These are phyloP conservation scores for Teratosphaeria zuluensis DNA, from an alignment of 2,329 filamentous ascomycete genomes.

Conservation along the genomic window DNA sequence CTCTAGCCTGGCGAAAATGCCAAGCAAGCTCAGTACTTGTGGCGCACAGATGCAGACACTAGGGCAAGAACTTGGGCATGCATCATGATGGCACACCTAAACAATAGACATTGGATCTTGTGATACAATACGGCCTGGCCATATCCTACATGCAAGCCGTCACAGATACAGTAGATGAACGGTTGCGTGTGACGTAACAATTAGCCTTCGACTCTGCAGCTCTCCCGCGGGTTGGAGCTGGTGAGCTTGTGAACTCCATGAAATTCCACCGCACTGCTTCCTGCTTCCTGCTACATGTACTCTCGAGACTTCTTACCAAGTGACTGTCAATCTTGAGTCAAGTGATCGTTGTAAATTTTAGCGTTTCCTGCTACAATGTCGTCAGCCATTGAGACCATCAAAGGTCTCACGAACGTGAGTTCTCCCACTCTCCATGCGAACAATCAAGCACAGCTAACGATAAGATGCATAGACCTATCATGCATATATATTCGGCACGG, in stretches of 20 bases:
- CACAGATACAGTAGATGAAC: neutral
- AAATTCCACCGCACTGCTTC: neutral
- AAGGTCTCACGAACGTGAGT: constrained; percentile 7
- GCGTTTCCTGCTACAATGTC: neutral
- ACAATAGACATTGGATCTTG: neutral
- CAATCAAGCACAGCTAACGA: neutral
- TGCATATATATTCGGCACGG: constrained; percentile 21
- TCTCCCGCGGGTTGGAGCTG: neutral
- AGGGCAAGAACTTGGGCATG: too few relatives aligned
- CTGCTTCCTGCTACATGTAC: neutral
- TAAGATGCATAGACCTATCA: constrained; percentile 11
- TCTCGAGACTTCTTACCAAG: too few relatives aligned
- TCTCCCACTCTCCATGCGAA: neutral
- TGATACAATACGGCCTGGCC: neutral
- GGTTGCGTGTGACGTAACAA: neutral
- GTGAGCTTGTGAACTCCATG: neutral
- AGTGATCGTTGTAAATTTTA: too few relatives aligned
- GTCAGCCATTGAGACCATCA: constrained; percentile 5
- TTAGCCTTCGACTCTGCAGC: neutral
- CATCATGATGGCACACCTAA: too few relatives aligned
- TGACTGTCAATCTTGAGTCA: too few relatives aligned
- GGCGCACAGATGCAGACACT: too few relatives aligned
- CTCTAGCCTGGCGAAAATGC: neutral
- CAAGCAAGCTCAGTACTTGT: too few relatives aligned
- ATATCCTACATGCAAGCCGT: neutral